These are phyloP conservation scores for Diutina sp. DNA, from an alignment of 1,139 yeast species.

Conservation along the genomic window DNA sequence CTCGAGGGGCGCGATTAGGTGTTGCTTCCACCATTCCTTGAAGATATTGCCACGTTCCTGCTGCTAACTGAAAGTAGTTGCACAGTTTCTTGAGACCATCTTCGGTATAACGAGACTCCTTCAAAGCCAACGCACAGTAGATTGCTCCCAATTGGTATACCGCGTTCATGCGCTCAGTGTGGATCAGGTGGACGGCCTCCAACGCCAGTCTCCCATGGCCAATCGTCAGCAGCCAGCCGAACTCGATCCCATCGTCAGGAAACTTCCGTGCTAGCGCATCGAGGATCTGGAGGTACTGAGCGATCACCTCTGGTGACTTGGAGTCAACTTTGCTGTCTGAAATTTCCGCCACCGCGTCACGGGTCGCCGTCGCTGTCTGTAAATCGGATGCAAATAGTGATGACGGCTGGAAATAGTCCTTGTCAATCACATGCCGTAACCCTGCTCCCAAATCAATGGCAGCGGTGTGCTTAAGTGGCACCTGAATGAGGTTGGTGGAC, in stretches of 20 bases:
- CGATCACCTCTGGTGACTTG: constrained; percentile 6
- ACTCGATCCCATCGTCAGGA: constrained; percentile 32
- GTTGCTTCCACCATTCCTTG: constrained; percentile 3
- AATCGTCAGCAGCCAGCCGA: constrained; percentile 63
- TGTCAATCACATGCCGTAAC: constrained; percentile 38
- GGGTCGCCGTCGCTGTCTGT: constrained; percentile 17
- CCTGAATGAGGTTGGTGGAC: constrained; percentile 22
- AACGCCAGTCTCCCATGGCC: constrained; percentile 19
- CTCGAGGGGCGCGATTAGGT: constrained; percentile 6
- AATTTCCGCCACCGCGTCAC: constrained; percentile 11
- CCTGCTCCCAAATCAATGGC: constrained; percentile 30
- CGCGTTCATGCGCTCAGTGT: constrained; percentile 28
- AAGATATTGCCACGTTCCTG: constrained; percentile 49
- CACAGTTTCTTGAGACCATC: constrained; percentile 55
- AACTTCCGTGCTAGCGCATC: constrained; percentile 22
- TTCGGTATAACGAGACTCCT: constrained; percentile 28
- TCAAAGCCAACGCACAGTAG: constrained; percentile 42
- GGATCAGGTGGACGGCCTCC: constrained; percentile 14
- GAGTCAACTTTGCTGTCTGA: constrained; percentile 11
- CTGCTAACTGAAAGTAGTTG: constrained; percentile 52
- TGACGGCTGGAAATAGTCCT: constrained; percentile 56
- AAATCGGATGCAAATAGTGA: constrained; percentile 44
- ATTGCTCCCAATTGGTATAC: constrained; percentile 58
- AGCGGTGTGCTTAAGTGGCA: constrained; percentile 44
- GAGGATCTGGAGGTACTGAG: constrained; percentile 20